Evolutionary conservation across 1,284 basidiomycete species (phyloP).

Genomic region (Lignosus rhinocerotis): DNA sequence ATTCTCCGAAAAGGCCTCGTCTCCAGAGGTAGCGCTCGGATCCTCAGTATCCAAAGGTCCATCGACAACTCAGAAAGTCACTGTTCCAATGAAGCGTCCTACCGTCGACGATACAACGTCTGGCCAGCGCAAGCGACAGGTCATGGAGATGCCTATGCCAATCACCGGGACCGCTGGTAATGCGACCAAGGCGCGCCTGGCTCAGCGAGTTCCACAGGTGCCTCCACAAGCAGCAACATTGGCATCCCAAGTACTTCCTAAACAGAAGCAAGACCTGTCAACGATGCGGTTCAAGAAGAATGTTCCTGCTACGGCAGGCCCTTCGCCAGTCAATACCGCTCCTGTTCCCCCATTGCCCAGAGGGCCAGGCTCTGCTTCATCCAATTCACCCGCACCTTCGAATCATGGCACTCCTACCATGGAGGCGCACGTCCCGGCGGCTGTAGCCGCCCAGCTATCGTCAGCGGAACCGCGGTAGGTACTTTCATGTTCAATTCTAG

Average conservation of each 20-base stretch:
- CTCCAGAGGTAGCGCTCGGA: constrained; percentile 20
- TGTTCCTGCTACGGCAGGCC: neutral
- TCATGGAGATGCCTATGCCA: constrained; percentile 24
- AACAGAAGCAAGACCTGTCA: constrained; percentile 11
- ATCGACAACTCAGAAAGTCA: neutral
- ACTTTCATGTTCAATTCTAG: neutral
- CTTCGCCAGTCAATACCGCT: constrained; percentile 4
- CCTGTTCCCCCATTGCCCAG: constrained; percentile 9
- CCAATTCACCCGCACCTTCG: constrained; percentile 7
- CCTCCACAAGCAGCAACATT: neutral
- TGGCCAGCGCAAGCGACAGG: constrained; percentile 20
- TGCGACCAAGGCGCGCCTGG: constrained; percentile 27
- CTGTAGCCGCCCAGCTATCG: neutral
- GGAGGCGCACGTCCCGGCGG: neutral
- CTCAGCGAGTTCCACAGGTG: constrained; percentile 13
- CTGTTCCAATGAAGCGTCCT: constrained; percentile 16
- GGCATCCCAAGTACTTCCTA: neutral
- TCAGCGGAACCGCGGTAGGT: neutral
- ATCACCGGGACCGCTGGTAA: constrained; percentile 21
- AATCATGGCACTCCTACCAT: neutral
- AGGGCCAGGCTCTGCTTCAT: constrained; percentile 6
- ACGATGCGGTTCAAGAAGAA: constrained; percentile 28
- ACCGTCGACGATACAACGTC: constrained; percentile 4
- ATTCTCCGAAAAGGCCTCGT: constrained; percentile 23
- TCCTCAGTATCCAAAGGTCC: neutral